These are phyloP conservation scores for Diaporthe destruens DNA, from an alignment of 2,329 filamentous ascomycete genomes.

Conservation along the genomic window DNA sequence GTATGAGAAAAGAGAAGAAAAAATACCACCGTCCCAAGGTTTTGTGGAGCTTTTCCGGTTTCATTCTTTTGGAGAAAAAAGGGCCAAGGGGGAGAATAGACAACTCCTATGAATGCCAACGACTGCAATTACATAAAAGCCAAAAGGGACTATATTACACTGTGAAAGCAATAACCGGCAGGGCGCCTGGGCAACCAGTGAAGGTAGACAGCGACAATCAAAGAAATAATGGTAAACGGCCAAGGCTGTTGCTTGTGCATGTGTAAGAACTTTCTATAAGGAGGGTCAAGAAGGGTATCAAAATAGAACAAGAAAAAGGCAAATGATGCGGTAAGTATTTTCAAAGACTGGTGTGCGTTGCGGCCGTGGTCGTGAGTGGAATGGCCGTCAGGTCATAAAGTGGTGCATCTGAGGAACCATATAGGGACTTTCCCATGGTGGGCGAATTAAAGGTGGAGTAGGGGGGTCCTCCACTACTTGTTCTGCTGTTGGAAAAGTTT, in stretches of 20 bases:
- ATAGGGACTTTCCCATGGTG: background rate
- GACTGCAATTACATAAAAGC: constrained; percentile 5
- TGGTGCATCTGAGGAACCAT: background rate
- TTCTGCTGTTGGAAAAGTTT: constrained; percentile 12
- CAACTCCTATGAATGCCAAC: constrained; percentile 12
- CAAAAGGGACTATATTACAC: constrained; percentile 1
- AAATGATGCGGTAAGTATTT: constrained; percentile 22
- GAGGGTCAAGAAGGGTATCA: constrained; percentile 46
- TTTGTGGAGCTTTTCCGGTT: constrained; percentile 22
- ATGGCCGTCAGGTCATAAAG: constrained; percentile 38
- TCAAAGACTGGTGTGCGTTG: background rate
- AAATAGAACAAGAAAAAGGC: constrained; percentile 33
- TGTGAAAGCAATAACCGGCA: constrained; percentile 3
- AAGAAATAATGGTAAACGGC: background rate
- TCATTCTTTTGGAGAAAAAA: constrained; percentile 1
- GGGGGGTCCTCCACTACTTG: background rate
- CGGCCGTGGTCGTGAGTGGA: constrained; percentile 15
- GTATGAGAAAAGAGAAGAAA: background rate
- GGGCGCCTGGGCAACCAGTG: background rate
- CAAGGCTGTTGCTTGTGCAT: constrained; percentile 32
- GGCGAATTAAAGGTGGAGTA: constrained; percentile 7
- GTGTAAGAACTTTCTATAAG: constrained; percentile 35
- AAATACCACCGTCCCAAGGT: constrained; percentile 1
- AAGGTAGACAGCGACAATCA: background rate
- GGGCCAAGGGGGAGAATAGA: background rate